Base-by-base conservation (phyloP, 441 rosid genomes). In the Populus trichocarpa region DNA sequence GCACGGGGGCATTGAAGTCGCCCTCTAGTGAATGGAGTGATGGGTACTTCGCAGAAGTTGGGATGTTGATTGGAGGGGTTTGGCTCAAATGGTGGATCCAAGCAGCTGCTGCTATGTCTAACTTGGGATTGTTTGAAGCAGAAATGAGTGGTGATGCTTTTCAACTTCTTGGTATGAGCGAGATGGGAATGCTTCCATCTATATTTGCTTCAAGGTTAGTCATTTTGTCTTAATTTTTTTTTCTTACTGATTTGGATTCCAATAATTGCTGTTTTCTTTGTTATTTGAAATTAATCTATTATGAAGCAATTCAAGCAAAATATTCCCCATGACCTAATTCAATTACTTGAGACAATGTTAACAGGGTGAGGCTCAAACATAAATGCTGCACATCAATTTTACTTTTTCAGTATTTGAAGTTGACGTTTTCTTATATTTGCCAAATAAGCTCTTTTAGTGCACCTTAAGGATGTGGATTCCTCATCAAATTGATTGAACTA, bases 111-210 rank as follows among this genome's bases (percentile, higher is more conserved):
- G 98, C 97, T 1, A 87, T 89, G 93, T 93, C 99, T 3, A 95
- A 95, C 75, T 75, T 95, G 78, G 99, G 99, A 16, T 81, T 95
- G 84, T 95, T 93, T 86, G 96, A 91, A 85, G 99, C 99, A 3
- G 99, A 95, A 84, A 93, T 95, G 99, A 95, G 99, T 72, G 89
- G 86, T 25, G 99, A 95, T 80, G 93, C 99, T 9, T 95, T 89
- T 74, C 98, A 95, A 81, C 95, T 95, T 82, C 95, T 95, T 26
- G 99, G 99, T 70, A 93, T 95, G 98, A 89, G 95, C 35, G 95
- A 93, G 81, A 86, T 90, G 35, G 95, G 98, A 32, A 85, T 95
- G 95, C 95, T 95, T 28, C 98, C 98, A 0, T 81, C 91, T 25
- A 77, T 92, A 67, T 94, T 94, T 28, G 79, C 93, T 66, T 81